phyloP scores from a whole-genome alignment of 129 eudicot genomes.

The Tanacetum coccineum region DNA sequence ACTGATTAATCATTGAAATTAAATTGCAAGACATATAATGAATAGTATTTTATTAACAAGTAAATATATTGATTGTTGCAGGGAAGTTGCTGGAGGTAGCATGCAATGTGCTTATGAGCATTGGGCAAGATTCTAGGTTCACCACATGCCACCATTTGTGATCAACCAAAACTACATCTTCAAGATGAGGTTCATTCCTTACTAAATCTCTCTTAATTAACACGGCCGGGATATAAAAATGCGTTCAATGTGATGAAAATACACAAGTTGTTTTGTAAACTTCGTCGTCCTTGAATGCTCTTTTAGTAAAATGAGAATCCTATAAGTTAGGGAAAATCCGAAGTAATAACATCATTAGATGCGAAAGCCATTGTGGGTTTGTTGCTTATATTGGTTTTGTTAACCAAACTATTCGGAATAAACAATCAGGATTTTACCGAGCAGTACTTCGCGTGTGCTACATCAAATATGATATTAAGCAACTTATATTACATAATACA shows the following conservation, averaged over 20 bases:
- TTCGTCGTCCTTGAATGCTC: too few relatives aligned
- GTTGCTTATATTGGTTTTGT: too few relatives aligned
- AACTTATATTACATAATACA: background rate
- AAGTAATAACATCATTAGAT: too few relatives aligned
- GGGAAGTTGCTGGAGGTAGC: constrained; percentile 38
- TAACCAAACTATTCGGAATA: too few relatives aligned
- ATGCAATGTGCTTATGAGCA: constrained; percentile 25
- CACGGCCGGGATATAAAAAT: too few relatives aligned
- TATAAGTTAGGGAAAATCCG: too few relatives aligned
- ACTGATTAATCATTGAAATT: too few relatives aligned
- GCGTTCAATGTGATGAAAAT: too few relatives aligned
- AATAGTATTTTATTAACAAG: constrained; percentile 6
- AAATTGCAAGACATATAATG: background rate
- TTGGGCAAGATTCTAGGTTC: constrained; percentile 31
- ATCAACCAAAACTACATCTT: constrained; percentile 15
- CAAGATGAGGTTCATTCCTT: constrained; percentile 15
- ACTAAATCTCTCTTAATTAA: background rate
- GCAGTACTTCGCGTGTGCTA: background rate
- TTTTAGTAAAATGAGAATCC: too few relatives aligned
- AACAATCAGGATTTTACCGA: too few relatives aligned
- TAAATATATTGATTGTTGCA: constrained; percentile 13
- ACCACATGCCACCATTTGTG: constrained; percentile 21
- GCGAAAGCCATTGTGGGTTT: too few relatives aligned
- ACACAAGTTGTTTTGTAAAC: too few relatives aligned
- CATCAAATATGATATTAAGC: background rate